Evolutionary conservation across 805 yeast genomes (phyloP), one percentile per base, ranked within the genome.

Genomic region (Metschnikowia shivogae): DNA sequence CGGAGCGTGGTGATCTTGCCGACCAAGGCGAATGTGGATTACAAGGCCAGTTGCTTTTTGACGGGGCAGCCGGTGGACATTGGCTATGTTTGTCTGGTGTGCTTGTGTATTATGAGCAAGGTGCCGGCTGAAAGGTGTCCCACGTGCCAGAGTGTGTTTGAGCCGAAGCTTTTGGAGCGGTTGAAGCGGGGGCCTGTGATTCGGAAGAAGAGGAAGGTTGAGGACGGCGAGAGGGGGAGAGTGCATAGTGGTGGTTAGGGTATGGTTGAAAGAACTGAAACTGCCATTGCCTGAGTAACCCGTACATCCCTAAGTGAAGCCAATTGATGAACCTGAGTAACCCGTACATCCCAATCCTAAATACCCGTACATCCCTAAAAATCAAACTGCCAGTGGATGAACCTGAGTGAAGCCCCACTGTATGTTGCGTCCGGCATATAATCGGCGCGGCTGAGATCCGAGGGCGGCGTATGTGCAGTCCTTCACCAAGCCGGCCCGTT

Each of bases 31-130:
- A 81, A 86, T 49, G 93, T 93, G 22, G 96, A 93, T 65, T 93
- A 93, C 63, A 72, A 96, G 48, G 97, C 99, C 1, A 89, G 96
- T 13, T 93, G 99, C 64, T 92, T 89, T 58, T 67, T 89, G 29
- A 89, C 97, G 0, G 90, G 92, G n/a, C 79, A 82, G 55, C 84
- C 90, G 4, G 92, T 93, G 9, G 97, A 93, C 54, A 77, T 92
- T 34, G 99, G 98, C 0, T 90, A 79, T 56, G 97, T 93, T 5
- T 93, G 99, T 64, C 84, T 95, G 19, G 97, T 93, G 22, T 93
- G 99, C 61, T 68, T 92, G 14, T 90, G 97, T 59, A 86, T 72
- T 13, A 67, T 84, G 64, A 84, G 92, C 53, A 55, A 76, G 30
- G 74, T 86, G 1, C 97, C 97, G 0, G 75, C 72, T 0, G 72